Base-by-base conservation (phyloP, 208 protist genomes). In the Zelonia costaricensis region DNA sequence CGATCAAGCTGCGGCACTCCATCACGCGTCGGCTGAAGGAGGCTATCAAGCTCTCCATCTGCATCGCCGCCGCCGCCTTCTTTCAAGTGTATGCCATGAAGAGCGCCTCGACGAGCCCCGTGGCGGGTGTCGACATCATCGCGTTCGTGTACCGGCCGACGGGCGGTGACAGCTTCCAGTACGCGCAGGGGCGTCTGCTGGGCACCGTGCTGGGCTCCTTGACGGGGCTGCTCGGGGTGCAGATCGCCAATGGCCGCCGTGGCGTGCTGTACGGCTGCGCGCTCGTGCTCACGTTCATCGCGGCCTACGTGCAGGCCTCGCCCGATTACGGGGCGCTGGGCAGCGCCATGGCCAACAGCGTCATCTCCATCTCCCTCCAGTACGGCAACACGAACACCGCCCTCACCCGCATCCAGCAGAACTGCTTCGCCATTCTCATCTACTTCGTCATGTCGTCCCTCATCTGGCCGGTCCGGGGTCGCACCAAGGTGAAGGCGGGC, bases 361-460 rank as follows among this genome's bases (percentile, higher is more conserved):
- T 88, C 58, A 91, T 95, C 31, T 91, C 82, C 20, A 82, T 95
- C 42, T 82, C 90, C 42, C 78, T 83, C 27, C 80, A 92, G 57
- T 95, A 90, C 57, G 22, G 33, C 6, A 77, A 84, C 42, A 23
- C 55, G 28, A 47, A 45, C 40, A 62, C 69, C 16, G 89, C 89
- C 2, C 88, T 92, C 56, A 69, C 80, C n/a, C 89, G 89, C 70
- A 95, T 95, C 53, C 73, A 95, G 61, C 89, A 95, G 65, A 95
- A 92, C 72, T 85, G 84, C 52, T 95, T 95, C 49, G 85, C 88
- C 46, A 87, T 95, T 63, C 72, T 92, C 43, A 80, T 91, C 35
- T 95, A 95, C 71, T 95, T 95, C 52, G 70, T 81, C 36, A 77
- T 95, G 62, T 79, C 83, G 12, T 88, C 72, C 35, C 42, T 88